Base-by-base conservation (phyloP, 192 early-diverging fungal species). In the Tieghemiomyces parasiticus region DNA sequence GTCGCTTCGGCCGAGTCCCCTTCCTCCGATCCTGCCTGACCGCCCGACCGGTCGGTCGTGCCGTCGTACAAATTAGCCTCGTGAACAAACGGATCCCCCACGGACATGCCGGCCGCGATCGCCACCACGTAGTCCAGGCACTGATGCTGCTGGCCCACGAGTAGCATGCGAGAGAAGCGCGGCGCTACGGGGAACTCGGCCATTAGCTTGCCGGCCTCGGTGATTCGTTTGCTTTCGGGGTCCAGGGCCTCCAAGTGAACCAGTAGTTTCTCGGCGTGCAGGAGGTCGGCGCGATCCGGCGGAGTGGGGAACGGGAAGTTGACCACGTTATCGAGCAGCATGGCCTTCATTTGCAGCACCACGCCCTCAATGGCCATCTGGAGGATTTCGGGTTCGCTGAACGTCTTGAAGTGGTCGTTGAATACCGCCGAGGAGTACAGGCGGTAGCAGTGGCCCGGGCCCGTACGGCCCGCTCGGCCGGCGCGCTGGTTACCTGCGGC, bases 221-320 rank as follows among this genome's bases (percentile, higher is more conserved):
- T 95, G 58, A 95, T 82, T 12, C 73, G 76, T 9, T 81, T 67
- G 29, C 74, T 87, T 46, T 63, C 73, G 46, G 70, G 63, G 46
- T 85, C 80, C 24, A 93, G 65, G 8, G 91, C 91, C 29, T 76
- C 87, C 26, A 96, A 67, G 67, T 89, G 83, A 12, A 74, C 67
- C 65, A 96, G 71, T 56, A 87, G 61, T 38, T 83, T 84, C 70
- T 97, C 92, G 9, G 93, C 90, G 44, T 85, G 76, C 14, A 65
- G 64, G 59, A 99, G 73, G 35, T 83, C 82, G 2, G 81, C 65
- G 6, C 76, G 67, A 34, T 78, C 80, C 33, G 96, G 96, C 33
- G 92, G 88, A 10, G 95, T 97, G 6, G 95, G 94, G 74, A 97
- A 99, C 32, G 96, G 96, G 68, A 99, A 99, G 62, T 91, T 91